phyloP scores from a whole-genome alignment of 352 stramenopile genomes.

The Phytophthora hybrid region DNA sequence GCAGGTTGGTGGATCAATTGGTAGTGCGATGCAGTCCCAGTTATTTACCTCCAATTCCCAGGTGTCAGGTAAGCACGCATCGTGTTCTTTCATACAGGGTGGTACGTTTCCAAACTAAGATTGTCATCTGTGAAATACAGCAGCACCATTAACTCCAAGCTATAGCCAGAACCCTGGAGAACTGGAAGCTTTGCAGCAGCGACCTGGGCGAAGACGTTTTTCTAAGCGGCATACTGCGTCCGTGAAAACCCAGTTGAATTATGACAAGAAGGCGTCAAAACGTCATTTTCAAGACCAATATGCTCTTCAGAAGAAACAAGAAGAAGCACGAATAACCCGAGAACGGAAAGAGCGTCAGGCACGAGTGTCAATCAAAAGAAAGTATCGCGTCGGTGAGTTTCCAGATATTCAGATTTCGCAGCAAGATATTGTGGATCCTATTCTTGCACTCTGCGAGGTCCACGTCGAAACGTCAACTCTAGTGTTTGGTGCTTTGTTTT shows the following conservation, averaged over 20 bases:
- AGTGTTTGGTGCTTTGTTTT: conserved; percentile 57
- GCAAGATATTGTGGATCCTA: conserved; percentile 69
- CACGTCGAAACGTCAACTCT: conserved; percentile 54
- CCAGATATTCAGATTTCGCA: conserved; percentile 85
- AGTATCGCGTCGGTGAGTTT: conserved; percentile 75
- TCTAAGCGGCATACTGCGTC: conserved; percentile 26
- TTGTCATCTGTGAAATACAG: neutral
- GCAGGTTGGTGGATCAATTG: conserved; percentile 10
- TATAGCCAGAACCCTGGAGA: conserved; percentile 20
- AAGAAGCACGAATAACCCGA: conserved; percentile 62
- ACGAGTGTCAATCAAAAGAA: conserved; percentile 71
- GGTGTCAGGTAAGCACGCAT: conserved; percentile 28
- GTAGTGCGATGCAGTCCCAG: conserved; percentile 56
- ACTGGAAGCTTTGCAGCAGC: conserved; percentile 12
- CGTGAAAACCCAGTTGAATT: conserved; percentile 23
- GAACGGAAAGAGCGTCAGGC: conserved; percentile 58
- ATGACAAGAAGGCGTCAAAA: conserved; percentile 46
- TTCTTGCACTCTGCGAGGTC: conserved; percentile 68
- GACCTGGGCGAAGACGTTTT: conserved; percentile 38
- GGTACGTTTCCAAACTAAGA: neutral
- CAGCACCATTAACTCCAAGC: conserved; percentile 18
- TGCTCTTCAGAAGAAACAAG: conserved; percentile 58
- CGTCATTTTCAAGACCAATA: conserved; percentile 75
- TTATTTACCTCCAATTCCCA: conserved; percentile 36
- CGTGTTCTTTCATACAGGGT: neutral